Evolutionary conservation across 805 yeast species (phyloP), one percentile per base, ranked within the genome.

Genomic region (Kuraishia floccosa): DNA sequence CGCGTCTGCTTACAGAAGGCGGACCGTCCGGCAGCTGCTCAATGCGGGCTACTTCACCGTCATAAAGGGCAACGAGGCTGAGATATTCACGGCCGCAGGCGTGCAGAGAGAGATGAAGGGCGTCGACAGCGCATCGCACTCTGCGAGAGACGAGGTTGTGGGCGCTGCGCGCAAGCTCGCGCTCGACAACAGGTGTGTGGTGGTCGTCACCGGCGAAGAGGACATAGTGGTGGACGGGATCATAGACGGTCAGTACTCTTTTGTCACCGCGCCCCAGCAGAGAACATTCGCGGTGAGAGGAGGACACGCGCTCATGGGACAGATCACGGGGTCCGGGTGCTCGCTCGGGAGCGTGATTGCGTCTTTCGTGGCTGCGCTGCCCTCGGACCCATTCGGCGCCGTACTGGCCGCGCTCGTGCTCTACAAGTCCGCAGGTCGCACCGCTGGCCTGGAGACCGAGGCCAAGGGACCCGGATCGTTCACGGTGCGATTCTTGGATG

Each of bases 1-100:
- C 17, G 95, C 96, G 1, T 65, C 94, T 0, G 34, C 45, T 3
- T 65, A 70, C 4, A 63, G 96, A 35, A 56, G 58, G 24, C 43
- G 52, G 3, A 58, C 73, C 12, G 68, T 75, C 31, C 49, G 58
- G 17, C 46, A 48, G 1, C 42, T 85, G 7, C 49, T 86, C 20
- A 60, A 74, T 23, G 49, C 61, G 9, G 85, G 84, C 27, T 68
- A 64, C 43, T 65, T 63, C 38, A 58, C 71, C 19, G 85, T 80
- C 17, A 75, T 86, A 39, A 84, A 87, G 50, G 96, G 95, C 1
- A 86, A 86, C 43, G 67, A 73, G 9, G 84, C 89, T n/a, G 96
- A 86, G 44, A 79, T 86, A 6, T 39, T 60, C 19, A 55, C 77
- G 3, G 52, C 72, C 31, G 81, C 89, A 1, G 74, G 76, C 0